Base-by-base conservation (phyloP, 495 filamentous ascomycete species). In the Penicillium malachiteum region DNA sequence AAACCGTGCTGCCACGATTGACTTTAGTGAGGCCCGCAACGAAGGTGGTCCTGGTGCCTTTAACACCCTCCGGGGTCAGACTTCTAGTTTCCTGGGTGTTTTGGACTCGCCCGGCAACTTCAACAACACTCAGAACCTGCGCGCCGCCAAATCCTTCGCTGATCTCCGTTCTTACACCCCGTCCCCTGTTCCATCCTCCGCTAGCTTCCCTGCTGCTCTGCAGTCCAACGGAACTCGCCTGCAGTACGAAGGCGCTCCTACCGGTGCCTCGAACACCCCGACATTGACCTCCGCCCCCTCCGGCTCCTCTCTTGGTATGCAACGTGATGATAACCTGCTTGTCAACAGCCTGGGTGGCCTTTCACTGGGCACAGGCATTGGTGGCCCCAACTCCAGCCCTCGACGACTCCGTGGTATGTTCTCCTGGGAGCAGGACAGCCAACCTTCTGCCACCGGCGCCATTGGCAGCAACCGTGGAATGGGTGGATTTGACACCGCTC, bases 1-100 rank as follows among this genome's bases (percentile, higher is more conserved):
- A 34, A 94, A 92, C 76, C 89, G 94, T 31, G 92, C 94, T 16
- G 95, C 94, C 33, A 98, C 94, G n/a, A 96, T 95, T 62, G 93
- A 97, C 72, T 98, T 98, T 73, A 91, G 89, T 61, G 94, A 97
- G 67, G 85, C 90, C 35, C 88, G 92, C 7, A 86, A 81, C 21
- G 83, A 82, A 43, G 85, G 55, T 18, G 65, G 87, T 17, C 78
- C 79, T 35, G 81, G 82, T 42, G 79, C 88, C 59, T 90, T 88
- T 68, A 84, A 83, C 62, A 85, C 89, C 1, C 78, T 95, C 43
- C 87, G 90, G 39, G 80, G 88, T 44, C 90, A 93, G 60, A 82
- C 82, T 34, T 82, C 85, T 32, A 87, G 86, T 41, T 87, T 92
- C 43, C 78, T 97, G 40, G 90, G 92, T 41, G 85, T 96, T 52